phyloP scores from a whole-genome alignment of 352 stramenopile species.

The Pythium apleroticum region DNA sequence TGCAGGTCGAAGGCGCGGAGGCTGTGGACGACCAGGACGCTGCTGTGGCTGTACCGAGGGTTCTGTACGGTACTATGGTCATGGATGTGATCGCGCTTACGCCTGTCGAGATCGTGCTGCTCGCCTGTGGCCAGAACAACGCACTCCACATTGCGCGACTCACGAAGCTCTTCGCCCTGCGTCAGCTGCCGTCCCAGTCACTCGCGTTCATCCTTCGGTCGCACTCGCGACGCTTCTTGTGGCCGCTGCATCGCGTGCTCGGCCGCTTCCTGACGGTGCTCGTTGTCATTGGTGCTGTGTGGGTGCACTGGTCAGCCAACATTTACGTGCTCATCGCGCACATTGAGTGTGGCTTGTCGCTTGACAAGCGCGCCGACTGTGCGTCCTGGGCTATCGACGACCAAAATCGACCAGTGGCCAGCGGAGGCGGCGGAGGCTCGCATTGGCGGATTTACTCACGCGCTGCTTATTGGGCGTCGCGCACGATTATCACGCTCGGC shows the following conservation, averaged over 20 bases:
- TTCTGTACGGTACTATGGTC: not conserved
- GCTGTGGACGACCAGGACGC: not conserved
- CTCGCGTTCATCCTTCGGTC: slow-evolving; percentile 9
- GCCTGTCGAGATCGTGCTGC: slow-evolving; percentile 25
- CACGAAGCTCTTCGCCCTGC: slow-evolving; percentile 22
- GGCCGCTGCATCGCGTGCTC: slow-evolving; percentile 10
- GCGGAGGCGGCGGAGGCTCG: slow-evolving; percentile 21
- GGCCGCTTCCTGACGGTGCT: slow-evolving; percentile 8
- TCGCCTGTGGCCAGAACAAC: slow-evolving; percentile 18
- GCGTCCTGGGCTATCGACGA: slow-evolving; percentile 22
- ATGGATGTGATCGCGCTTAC: slow-evolving; percentile 15
- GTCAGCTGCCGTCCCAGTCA: slow-evolving; percentile 1
- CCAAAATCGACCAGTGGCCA: slow-evolving; percentile 19
- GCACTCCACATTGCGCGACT: slow-evolving; percentile 23
- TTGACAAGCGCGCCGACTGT: slow-evolving; percentile 7
- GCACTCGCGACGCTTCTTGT: not conserved
- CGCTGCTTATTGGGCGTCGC: slow-evolving; percentile 31
- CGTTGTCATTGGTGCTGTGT: slow-evolving; percentile 21
- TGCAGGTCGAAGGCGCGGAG: not conserved
- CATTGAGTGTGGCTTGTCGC: slow-evolving; percentile 17
- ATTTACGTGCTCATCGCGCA: slow-evolving; percentile 30
- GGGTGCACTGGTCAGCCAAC: slow-evolving; percentile 25
- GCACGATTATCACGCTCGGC: slow-evolving; percentile 31
- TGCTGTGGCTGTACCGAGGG: not conserved
- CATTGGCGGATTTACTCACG: slow-evolving; percentile 26